Conservation (phyloP, 1,284 basidiomycete species). For the Rhodotorula sp. region DNA sequence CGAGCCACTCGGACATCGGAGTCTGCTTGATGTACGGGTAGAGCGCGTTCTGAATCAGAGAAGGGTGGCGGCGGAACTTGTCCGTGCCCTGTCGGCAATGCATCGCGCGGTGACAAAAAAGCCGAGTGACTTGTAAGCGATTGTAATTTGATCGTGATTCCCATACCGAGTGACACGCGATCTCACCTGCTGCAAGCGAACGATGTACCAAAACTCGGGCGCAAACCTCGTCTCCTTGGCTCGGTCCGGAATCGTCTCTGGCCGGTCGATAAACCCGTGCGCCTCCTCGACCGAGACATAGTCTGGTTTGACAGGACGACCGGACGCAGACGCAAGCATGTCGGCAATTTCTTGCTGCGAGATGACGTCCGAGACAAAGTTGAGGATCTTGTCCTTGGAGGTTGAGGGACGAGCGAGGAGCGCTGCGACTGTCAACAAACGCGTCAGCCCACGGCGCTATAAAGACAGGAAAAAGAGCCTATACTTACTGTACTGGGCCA, state of each 20-base stretch:
- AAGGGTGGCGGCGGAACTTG: slow-evolving; percentile 6
- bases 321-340: neutral
- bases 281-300: slow-evolving; percentile 2
- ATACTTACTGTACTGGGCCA: neutral
- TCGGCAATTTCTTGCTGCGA: slow-evolving; percentile 7
- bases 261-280: neutral
- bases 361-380: slow-evolving; percentile 3
- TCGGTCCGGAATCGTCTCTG: neutral
- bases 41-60: slow-evolving; percentile 2
- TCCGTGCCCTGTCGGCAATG: neutral
- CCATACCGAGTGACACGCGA: no score
- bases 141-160: no score
- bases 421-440: neutral
- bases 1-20: neutral
- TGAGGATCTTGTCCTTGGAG: neutral
- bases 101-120: no score
- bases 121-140: no score
- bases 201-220: slow-evolving; percentile 5
- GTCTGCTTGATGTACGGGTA: slow-evolving; percentile 3
- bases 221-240: slow-evolving; percentile 1
- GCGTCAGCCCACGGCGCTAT: no score
- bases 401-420: neutral
- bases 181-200: slow-evolving; percentile 5
- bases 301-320: neutral
- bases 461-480: no score